Conservation (phyloP, 768 basidiomycete species). For the Auriculariales sp. region DNA sequence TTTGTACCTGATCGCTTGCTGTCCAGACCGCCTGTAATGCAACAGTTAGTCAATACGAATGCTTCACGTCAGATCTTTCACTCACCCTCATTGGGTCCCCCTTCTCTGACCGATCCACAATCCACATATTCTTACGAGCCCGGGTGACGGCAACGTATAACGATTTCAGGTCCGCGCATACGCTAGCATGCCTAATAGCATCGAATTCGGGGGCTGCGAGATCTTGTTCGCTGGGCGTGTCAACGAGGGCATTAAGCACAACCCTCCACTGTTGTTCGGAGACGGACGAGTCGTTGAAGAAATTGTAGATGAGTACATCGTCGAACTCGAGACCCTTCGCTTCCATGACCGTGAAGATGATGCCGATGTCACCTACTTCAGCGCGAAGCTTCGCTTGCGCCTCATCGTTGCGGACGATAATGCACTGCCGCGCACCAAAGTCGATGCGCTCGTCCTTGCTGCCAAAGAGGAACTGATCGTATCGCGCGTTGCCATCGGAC, state of each 20-base stretch:
- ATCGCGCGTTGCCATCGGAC: conserved; percentile 17
- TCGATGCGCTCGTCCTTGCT: conserved; percentile 24
- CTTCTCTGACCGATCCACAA: conserved; percentile 44
- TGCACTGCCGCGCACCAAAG: conserved; percentile 40
- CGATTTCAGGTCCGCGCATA: conserved; percentile 55
- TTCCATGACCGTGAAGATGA: conserved; percentile 33
- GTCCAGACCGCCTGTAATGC: conserved; percentile 45
- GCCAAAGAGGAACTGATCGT: conserved; percentile 42
- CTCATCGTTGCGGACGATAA: conserved; percentile 49
- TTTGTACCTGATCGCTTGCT: conserved; percentile 28
- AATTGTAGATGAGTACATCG: conserved; percentile 59
- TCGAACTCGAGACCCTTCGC: conserved; percentile 57
- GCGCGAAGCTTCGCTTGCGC: conserved; percentile 31
- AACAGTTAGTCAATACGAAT: too few relatives aligned
- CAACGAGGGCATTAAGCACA: conserved; percentile 26
- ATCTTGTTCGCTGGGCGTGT: conserved; percentile 9
- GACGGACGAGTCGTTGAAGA: conserved; percentile 50
- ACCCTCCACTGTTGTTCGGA: conserved; percentile 44
- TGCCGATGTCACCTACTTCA: conserved; percentile 42
- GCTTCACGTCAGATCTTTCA: too few relatives aligned
- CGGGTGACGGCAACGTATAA: conserved; percentile 61
- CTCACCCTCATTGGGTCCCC: conserved; percentile 46
- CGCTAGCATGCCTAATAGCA: conserved; percentile 30
- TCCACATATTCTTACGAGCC: conserved; percentile 56
- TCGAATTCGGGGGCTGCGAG: conserved; percentile 33